Percentiles rank a stretch among this genome's conserved stretches.
Evolutionary conservation across 805 yeast genomes (phyloP).

Genomic region (Sugiyamaella americana): DNA sequence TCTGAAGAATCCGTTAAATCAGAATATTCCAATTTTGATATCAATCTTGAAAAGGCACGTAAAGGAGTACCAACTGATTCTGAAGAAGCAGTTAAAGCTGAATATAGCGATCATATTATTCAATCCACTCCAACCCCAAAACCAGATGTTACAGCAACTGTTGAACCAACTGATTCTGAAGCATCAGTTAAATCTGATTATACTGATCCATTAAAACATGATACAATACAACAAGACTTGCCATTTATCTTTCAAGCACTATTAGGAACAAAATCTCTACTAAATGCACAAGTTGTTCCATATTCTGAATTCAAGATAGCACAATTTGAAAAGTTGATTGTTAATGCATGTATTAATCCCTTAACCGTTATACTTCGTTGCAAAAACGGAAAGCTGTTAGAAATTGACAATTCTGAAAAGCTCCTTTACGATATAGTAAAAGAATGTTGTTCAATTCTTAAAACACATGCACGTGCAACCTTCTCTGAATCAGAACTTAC

Average conservation of each 20-base stretch:
- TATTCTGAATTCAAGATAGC: conserved; percentile 46
- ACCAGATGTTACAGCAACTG: conserved; percentile 2
- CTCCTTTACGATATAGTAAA: conserved; percentile 39
- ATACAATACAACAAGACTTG: neutral
- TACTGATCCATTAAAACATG: neutral
- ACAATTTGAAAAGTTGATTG: conserved; percentile 70
- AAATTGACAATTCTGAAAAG: conserved; percentile 32
- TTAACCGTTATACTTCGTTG: conserved; percentile 73
- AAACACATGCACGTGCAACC: conserved; percentile 26
- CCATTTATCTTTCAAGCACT: conserved; percentile 8
- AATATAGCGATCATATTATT: conserved; percentile 6
- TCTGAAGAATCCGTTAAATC: no score
- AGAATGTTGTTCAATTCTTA: conserved; percentile 43
- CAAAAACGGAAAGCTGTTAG: conserved; percentile 65
- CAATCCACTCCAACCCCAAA: no score
- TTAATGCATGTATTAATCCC: conserved; percentile 81
- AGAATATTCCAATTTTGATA: no score
- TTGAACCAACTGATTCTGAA: conserved; percentile 13
- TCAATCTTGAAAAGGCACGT: no score
- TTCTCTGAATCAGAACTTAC: conserved; percentile 14
- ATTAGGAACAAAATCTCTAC: conserved; percentile 9
- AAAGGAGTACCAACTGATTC: conserved; percentile 10
- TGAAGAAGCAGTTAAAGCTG: conserved; percentile 17
- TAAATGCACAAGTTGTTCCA: conserved; percentile 20
- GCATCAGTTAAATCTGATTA: conserved; percentile 17